Conservation (phyloP, 768 basidiomycete species). For the Panaeolus cyanescens region DNA sequence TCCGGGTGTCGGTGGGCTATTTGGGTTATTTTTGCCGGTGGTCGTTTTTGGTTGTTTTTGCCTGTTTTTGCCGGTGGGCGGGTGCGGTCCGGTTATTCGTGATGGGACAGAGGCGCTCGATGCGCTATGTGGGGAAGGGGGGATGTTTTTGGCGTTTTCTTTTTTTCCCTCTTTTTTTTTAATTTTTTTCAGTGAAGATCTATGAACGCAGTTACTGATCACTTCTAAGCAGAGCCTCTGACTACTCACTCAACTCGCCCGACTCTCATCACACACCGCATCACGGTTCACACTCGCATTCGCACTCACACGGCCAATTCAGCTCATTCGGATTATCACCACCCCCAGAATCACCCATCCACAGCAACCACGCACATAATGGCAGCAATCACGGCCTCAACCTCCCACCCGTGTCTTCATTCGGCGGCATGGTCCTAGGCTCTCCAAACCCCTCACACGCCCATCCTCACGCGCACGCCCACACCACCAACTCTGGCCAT, state of each 20-base stretch:
- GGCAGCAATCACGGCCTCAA: neutral
- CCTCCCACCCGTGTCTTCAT: slow-evolving; percentile 3
- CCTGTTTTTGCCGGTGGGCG: too few species aligned
- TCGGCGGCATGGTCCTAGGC: slow-evolving; percentile 4
- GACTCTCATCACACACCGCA: slow-evolving; percentile 18
- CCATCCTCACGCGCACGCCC: slow-evolving; percentile 27
- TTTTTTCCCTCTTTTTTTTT: neutral
- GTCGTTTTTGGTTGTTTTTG: too few species aligned
- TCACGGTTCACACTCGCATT: slow-evolving; percentile 29
- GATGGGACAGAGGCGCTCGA: too few species aligned
- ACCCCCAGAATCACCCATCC: neutral
- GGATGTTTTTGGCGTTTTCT: too few species aligned
- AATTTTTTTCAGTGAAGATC: neutral
- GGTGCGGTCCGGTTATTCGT: too few species aligned
- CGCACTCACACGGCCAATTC: slow-evolving; percentile 16
- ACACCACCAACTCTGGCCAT: slow-evolving; percentile 23
- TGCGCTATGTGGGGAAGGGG: too few species aligned
- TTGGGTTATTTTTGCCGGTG: too few species aligned
- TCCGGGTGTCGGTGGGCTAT: too few species aligned
- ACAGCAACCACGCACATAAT: neutral
- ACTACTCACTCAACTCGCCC: slow-evolving; percentile 45
- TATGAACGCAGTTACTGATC: neutral
- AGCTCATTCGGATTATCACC: neutral
- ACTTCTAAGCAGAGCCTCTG: slow-evolving; percentile 23
- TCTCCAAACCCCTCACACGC: slow-evolving; percentile 3